Conservation (phyloP, 306 rosid species). For the Cucurbita maxima region DNA sequence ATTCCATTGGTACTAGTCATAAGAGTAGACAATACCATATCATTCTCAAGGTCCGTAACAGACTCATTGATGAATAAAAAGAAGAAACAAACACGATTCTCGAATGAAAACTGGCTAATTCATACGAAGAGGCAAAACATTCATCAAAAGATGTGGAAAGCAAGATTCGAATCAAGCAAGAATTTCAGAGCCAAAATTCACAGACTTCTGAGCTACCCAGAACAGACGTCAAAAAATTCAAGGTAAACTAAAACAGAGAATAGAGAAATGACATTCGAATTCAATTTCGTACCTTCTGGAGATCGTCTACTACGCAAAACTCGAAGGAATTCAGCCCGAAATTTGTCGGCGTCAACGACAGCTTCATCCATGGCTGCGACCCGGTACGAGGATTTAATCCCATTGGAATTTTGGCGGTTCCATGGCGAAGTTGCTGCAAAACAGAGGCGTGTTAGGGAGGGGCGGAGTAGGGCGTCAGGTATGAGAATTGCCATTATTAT, state of each 20-base stretch:
- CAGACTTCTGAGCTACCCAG: not conserved
- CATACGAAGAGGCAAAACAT: not conserved
- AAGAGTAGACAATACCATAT: no score
- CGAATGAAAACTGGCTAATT: not conserved
- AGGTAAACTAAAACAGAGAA: constrained; percentile 2
- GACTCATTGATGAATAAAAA: no score
- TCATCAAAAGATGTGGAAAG: not conserved
- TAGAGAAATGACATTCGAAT: not conserved
- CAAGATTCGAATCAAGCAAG: not conserved
- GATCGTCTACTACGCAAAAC: constrained; percentile 37
- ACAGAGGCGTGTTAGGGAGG: constrained; percentile 15
- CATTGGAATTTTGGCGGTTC: constrained; percentile 5
- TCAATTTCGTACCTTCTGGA: constrained; percentile 20
- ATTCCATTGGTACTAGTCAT: no score
- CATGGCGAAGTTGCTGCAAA: not conserved
- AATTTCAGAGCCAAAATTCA: not conserved
- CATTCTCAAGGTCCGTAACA: no score
- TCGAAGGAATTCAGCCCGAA: constrained; percentile 39
- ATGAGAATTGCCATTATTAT: not conserved
- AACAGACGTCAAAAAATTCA: not conserved
- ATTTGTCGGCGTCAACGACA: constrained; percentile 20
- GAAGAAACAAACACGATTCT: not conserved
- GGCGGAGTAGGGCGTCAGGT: constrained; percentile 18
- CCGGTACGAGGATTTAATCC: constrained; percentile 7
- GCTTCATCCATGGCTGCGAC: constrained; percentile 16